Evolutionary conservation across 176 grass and related monocot genomes (phyloP).

Genomic region (Carex myosuroides): DNA sequence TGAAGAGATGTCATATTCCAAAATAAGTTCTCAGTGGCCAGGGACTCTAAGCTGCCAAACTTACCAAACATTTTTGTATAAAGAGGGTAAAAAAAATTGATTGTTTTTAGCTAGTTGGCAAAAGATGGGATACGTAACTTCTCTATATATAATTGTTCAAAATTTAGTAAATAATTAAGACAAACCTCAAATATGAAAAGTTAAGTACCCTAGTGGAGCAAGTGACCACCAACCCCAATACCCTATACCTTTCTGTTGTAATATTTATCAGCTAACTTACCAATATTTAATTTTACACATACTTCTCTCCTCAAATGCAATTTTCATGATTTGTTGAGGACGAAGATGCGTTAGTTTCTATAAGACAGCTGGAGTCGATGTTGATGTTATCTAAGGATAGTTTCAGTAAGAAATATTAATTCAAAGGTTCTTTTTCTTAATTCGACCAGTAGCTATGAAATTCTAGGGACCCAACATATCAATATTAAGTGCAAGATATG

Average conservation of each 20-base stretch:
- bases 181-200: neutral
- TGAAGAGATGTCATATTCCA: neutral
- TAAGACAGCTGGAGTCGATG: neutral
- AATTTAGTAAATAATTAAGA: neutral
- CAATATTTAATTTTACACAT: neutral
- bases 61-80: neutral
- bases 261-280: neutral
- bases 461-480: too few relatives aligned
- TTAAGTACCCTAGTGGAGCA: neutral
- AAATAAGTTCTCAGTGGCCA: neutral
- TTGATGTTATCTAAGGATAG: neutral
- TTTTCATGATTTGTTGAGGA: neutral
- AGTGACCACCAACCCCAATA: neutral
- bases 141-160: neutral
- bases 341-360: neutral
- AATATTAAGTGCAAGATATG: too few relatives aligned
- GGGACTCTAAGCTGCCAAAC: neutral
- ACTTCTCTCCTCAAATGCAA: neutral
- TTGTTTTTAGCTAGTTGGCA: neutral
- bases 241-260: neutral
- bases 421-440: neutral
- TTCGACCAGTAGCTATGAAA: too few relatives aligned
- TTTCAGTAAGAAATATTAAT: neutral
- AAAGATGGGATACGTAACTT: constrained; percentile 21
- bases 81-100: neutral